Evolutionary conservation across 108 stramenopile species (phyloP), one percentile per base, ranked within the genome.

Genomic region (Fistulifera pelliculosa): DNA sequence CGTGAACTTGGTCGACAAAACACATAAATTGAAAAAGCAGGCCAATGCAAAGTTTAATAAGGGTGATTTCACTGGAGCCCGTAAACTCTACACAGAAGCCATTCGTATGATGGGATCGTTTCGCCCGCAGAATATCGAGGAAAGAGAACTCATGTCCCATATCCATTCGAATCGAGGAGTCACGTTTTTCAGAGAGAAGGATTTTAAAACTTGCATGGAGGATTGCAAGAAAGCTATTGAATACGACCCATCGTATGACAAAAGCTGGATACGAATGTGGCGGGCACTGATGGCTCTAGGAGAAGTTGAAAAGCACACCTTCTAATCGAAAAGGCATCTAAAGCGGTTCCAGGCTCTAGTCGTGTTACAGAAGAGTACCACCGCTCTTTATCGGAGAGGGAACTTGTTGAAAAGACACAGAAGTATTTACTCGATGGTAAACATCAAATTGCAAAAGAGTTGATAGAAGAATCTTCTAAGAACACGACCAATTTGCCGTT

Each of bases 11-110:
- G 18, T 69, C 19, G 74, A 68, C 39, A 56, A 54, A 41, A 66
- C 75, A 18, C 67, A 71, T 26, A 70, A 70, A 50, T 38, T 77
- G 52, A 77, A 71, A 53, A 69, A 71, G 28, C 70, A 77, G 44
- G 76, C 76, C 23, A 77, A 77, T 49, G 67, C 70, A 2, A 71
- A 71, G 41, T 56, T 77, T 18, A 77, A 71, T 64, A 70, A 77
- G 54, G 70, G 70, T 0, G 70, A 77, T 58, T 70, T 70, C 18
- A 58, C 55, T 0, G 68, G 56, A 6, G 70, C 76, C 16, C 58
- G 70, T 6, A 40, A 47, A 3, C 51, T 77, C 43, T 77, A 77
- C 54, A 61, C 69, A 6, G 64, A 69, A 47, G 76, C 67, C 11
- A 35, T 77, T 14, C 55, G 54, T 7, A 58, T 49, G 41, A 61